Conservation (phyloP, 139 green algal species). For the Yamagishiella unicocca region DNA sequence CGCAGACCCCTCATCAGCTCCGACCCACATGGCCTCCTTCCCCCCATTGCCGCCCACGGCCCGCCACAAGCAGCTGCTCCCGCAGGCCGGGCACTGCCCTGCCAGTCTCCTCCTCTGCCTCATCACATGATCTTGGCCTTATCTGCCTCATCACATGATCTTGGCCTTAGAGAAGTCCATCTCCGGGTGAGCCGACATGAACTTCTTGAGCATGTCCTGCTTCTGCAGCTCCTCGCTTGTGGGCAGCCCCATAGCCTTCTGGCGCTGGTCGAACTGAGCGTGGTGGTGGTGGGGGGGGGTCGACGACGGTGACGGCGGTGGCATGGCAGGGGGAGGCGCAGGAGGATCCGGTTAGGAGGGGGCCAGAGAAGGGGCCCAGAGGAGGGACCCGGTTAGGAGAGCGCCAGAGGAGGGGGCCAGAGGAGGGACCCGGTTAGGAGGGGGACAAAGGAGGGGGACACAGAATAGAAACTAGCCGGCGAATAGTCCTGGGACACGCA, state of each 20-base stretch:
- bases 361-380: not conserved
- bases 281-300: not conserved
- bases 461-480: too few species aligned
- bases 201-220: conserved; percentile 95
- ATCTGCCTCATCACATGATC: conserved; percentile 72
- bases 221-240: conserved; percentile 95
- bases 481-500: too few species aligned
- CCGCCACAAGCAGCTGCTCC: too few species aligned
- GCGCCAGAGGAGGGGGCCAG: not conserved
- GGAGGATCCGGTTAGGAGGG: not conserved
- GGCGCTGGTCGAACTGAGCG: conserved; percentile 96
- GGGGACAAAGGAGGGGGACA: not conserved
- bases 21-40: too few species aligned
- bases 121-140: conserved; percentile 92
- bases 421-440: not conserved
- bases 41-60: too few species aligned
- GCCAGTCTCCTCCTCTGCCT: not conserved
- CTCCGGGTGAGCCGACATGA: conserved; percentile 96
- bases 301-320: not conserved
- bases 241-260: conserved; percentile 95
- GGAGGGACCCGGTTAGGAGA: not conserved
- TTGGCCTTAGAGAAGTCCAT: conserved; percentile 97
- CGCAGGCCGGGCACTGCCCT: too few species aligned
- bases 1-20: too few species aligned
- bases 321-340: not conserved